Evolutionary conservation across 2,329 filamentous ascomycete species (phyloP), one percentile per base, ranked within the genome.

Genomic region (Thielaviopsis populi): DNA sequence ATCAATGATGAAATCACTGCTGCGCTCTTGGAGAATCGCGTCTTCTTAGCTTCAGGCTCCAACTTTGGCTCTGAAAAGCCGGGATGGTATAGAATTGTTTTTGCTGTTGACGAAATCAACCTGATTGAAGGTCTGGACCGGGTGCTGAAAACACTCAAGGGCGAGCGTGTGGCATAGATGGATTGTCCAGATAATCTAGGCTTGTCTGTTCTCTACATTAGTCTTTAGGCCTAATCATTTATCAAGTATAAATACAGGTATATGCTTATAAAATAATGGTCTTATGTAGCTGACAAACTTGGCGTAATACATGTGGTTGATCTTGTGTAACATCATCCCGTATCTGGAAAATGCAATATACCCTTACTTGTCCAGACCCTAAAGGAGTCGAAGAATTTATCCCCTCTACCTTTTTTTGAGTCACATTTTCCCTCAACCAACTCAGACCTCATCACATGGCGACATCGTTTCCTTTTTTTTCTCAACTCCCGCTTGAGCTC

Each of bases 1-100:
- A 40, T 74, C 5, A 70, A 70, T 6, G 59, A 69, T 19, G 59
- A 66, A 3, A 67, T 75, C 1, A 70, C 70, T 64, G 50, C 71
- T 1, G 67, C 67, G 3, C 46, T 76, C 61, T 63, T 75, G 24
- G 61, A 64, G 1, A 68, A 71, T 1, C 72, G 68, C 46, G 69
- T 76, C 1, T 76, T 75, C 50, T 65, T 76, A 27, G 74, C 74
- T 5, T 72, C 71, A 0, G 75, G 74, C 0, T 68, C 70, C 7
- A 69, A 69, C 0, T 76, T 74, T 66, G 75, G 75, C 0, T 69
- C 74, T 0, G 74, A 76, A 65, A 67, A 72, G 67, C 69, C 71
- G 0, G 74, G 74, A 0, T 75, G 73, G 74, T 75, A 74, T 61
- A 68, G 74, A 2, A 73, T 76, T 62, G 72, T 75, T 7, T 76